Evolutionary conservation across 768 basidiomycete genomes (phyloP), one percentile per base, ranked within the genome.

Genomic region (Termitomyces sp.): DNA sequence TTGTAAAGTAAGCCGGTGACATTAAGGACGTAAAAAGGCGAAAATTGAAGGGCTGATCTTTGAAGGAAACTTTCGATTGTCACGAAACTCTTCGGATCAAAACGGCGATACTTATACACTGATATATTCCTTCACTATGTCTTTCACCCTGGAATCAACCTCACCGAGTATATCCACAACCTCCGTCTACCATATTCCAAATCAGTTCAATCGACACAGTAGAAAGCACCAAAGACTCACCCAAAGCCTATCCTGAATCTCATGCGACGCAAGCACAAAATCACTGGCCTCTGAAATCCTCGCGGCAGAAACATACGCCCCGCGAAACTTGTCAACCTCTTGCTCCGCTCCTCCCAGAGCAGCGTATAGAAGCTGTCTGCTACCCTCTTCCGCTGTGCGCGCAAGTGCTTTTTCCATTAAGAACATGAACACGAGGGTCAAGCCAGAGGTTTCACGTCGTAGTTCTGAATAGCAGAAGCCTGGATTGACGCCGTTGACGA

Each of bases 381-480:
- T 54, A 4, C 62, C 62, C 34, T 63, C 47, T 44, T 63, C 62
- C 4, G 48, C n/a, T 1, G 59, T 63, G 16, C 59, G 70, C 0
- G 72, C 77, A 0, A 81, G 39, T 0, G 69, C 4, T 5, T 45
- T 62, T 50, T 74, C 70, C 61, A 73, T 66, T 2, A 76, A 15
- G 20, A 52, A 55, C 18, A 58, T 46, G 3, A 72, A 8, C 6
- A 66, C 13, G 2, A 52, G 54, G 18, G 49, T 31, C 27, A 70
- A 6, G 0, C 66, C 68, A 1, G 49, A 39, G 6, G 72, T 24
- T 9, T 67, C 63, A 27, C 74, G 59, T 0, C 68, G 65, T 2
- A 81, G 63, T 27, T 72, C 68, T 3, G 76, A 77, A 13, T 61
- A 52, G 65, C 77, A 76, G 62, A 69, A 73, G 2, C 77, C 78